Conservation (phyloP, 2,329 filamentous ascomycete species). For the Fusarium sp. region DNA sequence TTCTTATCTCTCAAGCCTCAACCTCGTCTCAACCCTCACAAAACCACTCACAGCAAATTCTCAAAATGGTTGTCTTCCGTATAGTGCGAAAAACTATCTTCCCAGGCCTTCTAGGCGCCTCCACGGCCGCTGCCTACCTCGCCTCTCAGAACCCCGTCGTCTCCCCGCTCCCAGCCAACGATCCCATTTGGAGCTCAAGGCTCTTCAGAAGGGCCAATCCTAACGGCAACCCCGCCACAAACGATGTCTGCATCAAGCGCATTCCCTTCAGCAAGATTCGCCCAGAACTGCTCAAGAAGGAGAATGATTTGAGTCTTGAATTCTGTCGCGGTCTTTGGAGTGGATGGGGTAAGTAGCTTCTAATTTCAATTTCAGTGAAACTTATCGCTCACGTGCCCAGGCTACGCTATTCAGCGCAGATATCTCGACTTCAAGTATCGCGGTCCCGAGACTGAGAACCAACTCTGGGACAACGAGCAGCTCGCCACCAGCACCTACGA, state of each 20-base stretch:
- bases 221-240: constrained; percentile 70
- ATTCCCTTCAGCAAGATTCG: constrained; percentile 74
- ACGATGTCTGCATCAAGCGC: constrained; percentile 74
- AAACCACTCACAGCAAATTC: background rate
- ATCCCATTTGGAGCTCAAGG: constrained; percentile 71
- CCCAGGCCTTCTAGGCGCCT: constrained; percentile 63
- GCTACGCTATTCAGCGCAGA: constrained; percentile 69
- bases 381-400: constrained; percentile 51
- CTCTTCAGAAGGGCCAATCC: constrained; percentile 73
- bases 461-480: constrained; percentile 72
- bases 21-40: background rate
- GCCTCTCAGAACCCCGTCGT: constrained; percentile 68
- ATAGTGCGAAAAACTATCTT: constrained; percentile 63
- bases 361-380: background rate
- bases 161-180: constrained; percentile 68
- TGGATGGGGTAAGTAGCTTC: constrained; percentile 66
- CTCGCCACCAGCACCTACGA: constrained; percentile 70
- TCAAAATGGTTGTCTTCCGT: constrained; percentile 67
- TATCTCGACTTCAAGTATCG: constrained; percentile 72
- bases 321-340: constrained; percentile 78
- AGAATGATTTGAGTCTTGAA: constrained; percentile 69
- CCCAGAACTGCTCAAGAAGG: constrained; percentile 73
- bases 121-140: constrained; percentile 62
- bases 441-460: constrained; percentile 68
- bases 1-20: constrained; percentile 32